Conservation (phyloP, 2,329 filamentous ascomycete species). For the Exophiala aquamarina region DNA sequence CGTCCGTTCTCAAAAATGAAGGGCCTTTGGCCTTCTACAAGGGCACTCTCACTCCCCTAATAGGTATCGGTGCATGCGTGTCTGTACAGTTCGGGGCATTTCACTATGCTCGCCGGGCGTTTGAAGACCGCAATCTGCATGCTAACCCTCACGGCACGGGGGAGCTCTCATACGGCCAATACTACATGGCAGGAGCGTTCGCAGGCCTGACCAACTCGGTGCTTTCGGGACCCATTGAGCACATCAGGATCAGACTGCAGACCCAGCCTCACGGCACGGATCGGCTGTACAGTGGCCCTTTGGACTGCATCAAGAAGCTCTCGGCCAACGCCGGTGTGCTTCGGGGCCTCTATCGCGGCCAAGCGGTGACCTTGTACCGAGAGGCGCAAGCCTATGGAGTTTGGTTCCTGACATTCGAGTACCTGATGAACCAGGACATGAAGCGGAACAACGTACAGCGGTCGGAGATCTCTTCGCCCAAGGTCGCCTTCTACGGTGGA, state of each 20-base stretch:
- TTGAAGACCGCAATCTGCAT: constrained; percentile 69
- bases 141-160: constrained; percentile 28
- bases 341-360: constrained; percentile 79
- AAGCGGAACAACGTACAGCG: constrained; percentile 72
- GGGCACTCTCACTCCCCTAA: constrained; percentile 88
- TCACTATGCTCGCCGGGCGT: constrained; percentile 81
- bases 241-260: constrained; percentile 92
- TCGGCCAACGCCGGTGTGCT: constrained; percentile 66
- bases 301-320: constrained; percentile 89
- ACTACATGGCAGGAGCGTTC: constrained; percentile 87
- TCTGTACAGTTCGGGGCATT: constrained; percentile 99
- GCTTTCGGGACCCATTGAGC: constrained; percentile 90
- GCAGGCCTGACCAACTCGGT: constrained; percentile 87
- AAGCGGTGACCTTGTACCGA: constrained; percentile 78
- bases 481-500: constrained; percentile 89
- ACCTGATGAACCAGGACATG: constrained; percentile 89
- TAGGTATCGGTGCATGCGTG: constrained; percentile 93
- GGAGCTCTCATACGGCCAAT: constrained; percentile 75
- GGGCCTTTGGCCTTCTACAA: constrained; percentile 96
- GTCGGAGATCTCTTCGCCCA: constrained; percentile 75
- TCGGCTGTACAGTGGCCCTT: constrained; percentile 76
- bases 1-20: constrained; percentile 82
- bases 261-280: constrained; percentile 83
- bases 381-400: constrained; percentile 94
- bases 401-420: constrained; percentile 96